A percentile compares a stretch with the other conserved stretches of the same genome.
Evolutionary conservation across 345 rosid genomes (phyloP).

Genomic region (Populus euphratica): DNA sequence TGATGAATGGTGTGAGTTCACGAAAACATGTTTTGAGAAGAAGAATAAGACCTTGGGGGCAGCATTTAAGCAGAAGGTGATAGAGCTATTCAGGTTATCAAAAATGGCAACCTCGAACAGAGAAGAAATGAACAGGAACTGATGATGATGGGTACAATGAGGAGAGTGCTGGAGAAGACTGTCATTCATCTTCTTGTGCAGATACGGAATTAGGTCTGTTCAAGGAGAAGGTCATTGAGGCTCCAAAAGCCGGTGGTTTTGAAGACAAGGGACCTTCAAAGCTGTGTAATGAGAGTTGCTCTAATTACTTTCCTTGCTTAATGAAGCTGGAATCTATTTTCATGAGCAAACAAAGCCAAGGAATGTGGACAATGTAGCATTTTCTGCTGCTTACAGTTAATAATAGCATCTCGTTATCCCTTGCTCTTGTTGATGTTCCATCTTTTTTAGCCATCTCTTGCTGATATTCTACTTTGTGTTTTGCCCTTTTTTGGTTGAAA

Average conservation of each 20-base stretch:
- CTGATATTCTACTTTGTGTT: not conserved
- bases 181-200: conserved; percentile 12
- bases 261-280: conserved; percentile 82
- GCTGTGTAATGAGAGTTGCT: conserved; percentile 59
- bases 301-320: conserved; percentile 57
- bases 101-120: conserved; percentile 2
- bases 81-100: conserved; percentile 50
- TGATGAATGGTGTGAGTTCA: conserved; percentile 75
- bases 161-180: conserved; percentile 12
- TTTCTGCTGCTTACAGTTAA: conserved; percentile 18
- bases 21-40: conserved; percentile 68
- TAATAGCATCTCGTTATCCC: not conserved
- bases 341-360: conserved; percentile 30
- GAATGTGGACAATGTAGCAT: conserved; percentile 16
- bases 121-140: conserved; percentile 8
- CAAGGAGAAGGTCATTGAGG: conserved; percentile 51
- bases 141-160: conserved; percentile 17
- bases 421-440: not conserved
- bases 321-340: conserved; percentile 66
- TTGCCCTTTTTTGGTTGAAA: not conserved
- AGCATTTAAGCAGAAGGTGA: conserved; percentile 78
- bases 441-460: no score
- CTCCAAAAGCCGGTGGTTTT: conserved; percentile 47
- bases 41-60: conserved; percentile 91
- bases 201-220: conserved; percentile 43